Evolutionary conservation across 2,329 filamentous ascomycete genomes (phyloP).

Genomic region (Stachybotrys elegans): DNA sequence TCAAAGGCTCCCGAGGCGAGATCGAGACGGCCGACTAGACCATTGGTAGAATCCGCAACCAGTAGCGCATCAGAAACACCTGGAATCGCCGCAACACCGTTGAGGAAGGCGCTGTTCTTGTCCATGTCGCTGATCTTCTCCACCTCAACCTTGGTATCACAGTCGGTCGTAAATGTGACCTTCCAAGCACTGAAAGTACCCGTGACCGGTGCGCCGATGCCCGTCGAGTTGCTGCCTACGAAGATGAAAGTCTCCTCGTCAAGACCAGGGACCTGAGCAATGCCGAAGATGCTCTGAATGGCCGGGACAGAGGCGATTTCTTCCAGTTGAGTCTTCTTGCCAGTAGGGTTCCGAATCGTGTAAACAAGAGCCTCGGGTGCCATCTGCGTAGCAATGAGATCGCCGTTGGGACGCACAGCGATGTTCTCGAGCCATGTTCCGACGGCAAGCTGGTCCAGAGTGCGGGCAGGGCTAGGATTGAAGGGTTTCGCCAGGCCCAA

Average conservation of each 20-base stretch:
- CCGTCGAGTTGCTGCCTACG: slow-evolving; percentile 4
- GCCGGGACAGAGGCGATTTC: slow-evolving; percentile 4
- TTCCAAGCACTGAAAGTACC: neutral
- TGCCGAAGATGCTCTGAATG: slow-evolving; percentile 3
- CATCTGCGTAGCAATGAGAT: slow-evolving; percentile 7
- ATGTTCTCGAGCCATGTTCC: slow-evolving; percentile 10
- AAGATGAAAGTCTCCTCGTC: slow-evolving; percentile 2
- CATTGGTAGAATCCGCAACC: neutral
- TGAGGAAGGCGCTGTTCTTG: neutral
- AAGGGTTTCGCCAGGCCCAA: neutral
- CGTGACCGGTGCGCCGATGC: neutral
- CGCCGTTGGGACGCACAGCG: slow-evolving; percentile 9
- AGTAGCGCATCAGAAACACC: neutral
- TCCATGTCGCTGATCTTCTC: neutral
- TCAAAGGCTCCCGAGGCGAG: neutral
- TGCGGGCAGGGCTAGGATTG: neutral
- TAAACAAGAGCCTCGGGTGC: slow-evolving; percentile 6
- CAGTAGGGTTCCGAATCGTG: slow-evolving; percentile 2
- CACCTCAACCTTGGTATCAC: neutral
- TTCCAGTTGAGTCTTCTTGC: neutral
- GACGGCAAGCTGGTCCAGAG: neutral
- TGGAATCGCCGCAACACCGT: neutral
- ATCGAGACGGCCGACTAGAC: neutral
- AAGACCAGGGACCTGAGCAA: neutral
- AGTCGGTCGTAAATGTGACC: neutral